These are phyloP conservation scores for Scenedesmus sp. DNA, from an alignment of 163 green algal species.

Conservation along the genomic window DNA sequence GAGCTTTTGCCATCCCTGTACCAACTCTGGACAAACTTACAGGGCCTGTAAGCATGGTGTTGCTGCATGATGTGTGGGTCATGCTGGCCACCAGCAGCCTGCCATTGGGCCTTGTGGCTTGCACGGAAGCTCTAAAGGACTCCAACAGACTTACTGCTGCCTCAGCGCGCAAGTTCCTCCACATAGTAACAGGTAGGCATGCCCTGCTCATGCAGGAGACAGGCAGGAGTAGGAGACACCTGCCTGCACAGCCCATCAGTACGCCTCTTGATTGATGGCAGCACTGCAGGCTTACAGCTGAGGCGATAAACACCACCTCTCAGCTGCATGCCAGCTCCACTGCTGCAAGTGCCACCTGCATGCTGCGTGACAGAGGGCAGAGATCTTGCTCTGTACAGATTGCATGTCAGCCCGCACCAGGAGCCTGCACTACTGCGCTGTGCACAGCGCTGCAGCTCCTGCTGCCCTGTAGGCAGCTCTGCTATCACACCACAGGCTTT, in stretches of 20 bases:
- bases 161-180: conserved; percentile 32
- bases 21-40: neutral
- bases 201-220: neutral
- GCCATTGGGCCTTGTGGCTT: neutral
- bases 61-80: conserved; percentile 1
- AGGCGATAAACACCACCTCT: neutral
- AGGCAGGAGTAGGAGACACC: neutral
- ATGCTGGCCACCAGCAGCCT: conserved; percentile 16
- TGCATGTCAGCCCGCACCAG: too few species aligned
- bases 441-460: too few species aligned
- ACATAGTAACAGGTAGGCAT: neutral
- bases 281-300: neutral
- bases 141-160: neutral
- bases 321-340: neutral
- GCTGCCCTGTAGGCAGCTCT: too few species aligned
- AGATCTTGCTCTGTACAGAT: too few species aligned
- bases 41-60: neutral
- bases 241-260: neutral
- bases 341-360: too few species aligned
- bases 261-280: too few species aligned
- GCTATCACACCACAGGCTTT: too few species aligned
- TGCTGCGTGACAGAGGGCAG: too few species aligned
- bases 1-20: neutral
- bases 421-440: too few species aligned
- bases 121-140: conserved; percentile 25